phyloP scores from a whole-genome alignment of 2,329 filamentous ascomycete species.

The Penicillium sp. region DNA sequence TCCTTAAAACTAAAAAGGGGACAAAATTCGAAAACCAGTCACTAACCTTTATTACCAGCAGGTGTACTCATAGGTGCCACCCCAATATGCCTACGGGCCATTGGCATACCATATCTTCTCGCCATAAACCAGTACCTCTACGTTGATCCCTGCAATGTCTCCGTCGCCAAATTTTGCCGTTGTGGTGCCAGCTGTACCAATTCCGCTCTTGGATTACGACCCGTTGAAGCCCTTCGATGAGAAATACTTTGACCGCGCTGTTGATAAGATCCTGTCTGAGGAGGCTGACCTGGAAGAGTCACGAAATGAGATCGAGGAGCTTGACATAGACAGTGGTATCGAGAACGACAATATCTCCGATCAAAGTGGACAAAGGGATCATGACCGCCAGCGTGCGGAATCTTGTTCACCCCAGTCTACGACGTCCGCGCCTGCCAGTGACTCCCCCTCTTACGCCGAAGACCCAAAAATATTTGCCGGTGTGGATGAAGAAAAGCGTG shows the following conservation, averaged over 20 bases:
- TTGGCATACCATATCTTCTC: not conserved
- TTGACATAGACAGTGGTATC: not conserved
- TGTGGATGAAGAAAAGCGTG: not conserved
- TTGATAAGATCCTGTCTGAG: conserved; percentile 29
- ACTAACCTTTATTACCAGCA: not conserved
- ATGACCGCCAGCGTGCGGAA: not conserved
- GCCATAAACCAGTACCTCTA: not conserved
- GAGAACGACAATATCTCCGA: not conserved
- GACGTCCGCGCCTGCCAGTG: not conserved
- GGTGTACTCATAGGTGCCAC: not conserved
- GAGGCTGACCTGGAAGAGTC: conserved; percentile 21
- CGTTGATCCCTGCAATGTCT: not conserved
- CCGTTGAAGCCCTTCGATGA: conserved; percentile 26
- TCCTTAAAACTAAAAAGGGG: too few species aligned
- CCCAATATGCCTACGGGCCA: conserved; percentile 1
- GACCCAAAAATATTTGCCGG: conserved; percentile 3
- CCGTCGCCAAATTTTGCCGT: conserved; percentile 14
- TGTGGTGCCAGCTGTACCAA: conserved; percentile 18
- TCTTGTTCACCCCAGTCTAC: not conserved
- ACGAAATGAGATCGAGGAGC: not conserved
- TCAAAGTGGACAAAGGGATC: not conserved
- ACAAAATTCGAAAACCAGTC: too few species aligned
- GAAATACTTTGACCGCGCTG: conserved; percentile 14
- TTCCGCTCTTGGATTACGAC: conserved; percentile 19
- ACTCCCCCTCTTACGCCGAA: not conserved